phyloP scores from a whole-genome alignment of 2,329 filamentous ascomycete genomes.

The Xylaria sp. region DNA sequence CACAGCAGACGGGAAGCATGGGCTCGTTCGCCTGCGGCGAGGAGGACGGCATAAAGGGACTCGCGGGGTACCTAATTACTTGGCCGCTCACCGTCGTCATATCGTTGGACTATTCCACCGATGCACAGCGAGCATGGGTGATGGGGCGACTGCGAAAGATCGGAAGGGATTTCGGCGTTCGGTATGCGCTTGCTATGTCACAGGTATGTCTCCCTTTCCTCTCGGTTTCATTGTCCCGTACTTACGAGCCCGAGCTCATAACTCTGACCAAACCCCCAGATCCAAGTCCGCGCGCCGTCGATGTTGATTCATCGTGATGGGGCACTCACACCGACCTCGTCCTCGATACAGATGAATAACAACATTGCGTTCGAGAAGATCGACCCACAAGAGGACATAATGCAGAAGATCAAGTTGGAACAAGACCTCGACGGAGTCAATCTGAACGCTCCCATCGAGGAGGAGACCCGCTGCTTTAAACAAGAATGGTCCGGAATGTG shows the following conservation, averaged over 20 bases:
- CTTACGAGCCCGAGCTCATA: background rate
- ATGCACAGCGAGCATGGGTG: constrained; percentile 52
- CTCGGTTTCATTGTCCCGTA: background rate
- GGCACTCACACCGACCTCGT: constrained; percentile 43
- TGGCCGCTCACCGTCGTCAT: constrained; percentile 53
- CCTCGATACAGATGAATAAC: constrained; percentile 21
- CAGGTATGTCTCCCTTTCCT: constrained; percentile 38
- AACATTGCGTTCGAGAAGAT: constrained; percentile 40
- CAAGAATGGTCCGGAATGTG: constrained; percentile 34
- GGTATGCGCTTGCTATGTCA: constrained; percentile 51
- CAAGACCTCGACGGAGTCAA: constrained; percentile 39
- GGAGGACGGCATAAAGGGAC: constrained; percentile 46
- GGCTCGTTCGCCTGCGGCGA: constrained; percentile 46
- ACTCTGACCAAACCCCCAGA: constrained; percentile 32
- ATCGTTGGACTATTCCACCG: constrained; percentile 54
- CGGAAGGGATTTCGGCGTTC: constrained; percentile 50
- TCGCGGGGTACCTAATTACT: constrained; percentile 55
- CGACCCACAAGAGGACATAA: constrained; percentile 43
- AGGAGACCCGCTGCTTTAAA: constrained; percentile 36
- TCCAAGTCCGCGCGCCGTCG: constrained; percentile 54
- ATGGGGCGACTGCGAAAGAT: constrained; percentile 51
- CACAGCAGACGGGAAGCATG: constrained; percentile 35
- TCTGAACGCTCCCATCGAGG: constrained; percentile 28
- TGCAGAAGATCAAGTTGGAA: constrained; percentile 43
- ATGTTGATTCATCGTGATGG: constrained; percentile 56